phyloP scores from a whole-genome alignment of 495 filamentous ascomycete genomes.

The Penicillium waksmanii region DNA sequence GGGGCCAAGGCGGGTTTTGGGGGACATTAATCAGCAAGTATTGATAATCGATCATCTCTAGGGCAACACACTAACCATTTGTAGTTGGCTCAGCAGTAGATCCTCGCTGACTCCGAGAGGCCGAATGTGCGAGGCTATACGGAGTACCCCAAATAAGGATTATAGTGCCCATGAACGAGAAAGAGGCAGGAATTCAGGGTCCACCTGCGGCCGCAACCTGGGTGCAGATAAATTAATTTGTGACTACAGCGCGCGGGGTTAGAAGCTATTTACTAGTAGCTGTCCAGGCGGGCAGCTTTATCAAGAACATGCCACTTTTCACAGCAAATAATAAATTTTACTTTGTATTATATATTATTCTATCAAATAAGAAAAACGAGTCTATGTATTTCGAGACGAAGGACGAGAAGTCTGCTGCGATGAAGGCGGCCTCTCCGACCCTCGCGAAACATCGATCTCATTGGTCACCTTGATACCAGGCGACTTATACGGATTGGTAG shows the following conservation, averaged over 20 bases:
- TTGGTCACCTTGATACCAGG: slow-evolving; percentile 32
- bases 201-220: too few species aligned
- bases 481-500: slow-evolving; percentile 1
- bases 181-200: too few species aligned
- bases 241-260: too few species aligned
- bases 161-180: too few species aligned
- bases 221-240: too few species aligned
- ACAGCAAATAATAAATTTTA: background rate
- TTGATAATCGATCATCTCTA: background rate
- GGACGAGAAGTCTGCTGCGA: slow-evolving; percentile 14
- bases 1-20: too few species aligned
- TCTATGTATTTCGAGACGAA: slow-evolving; percentile 13
- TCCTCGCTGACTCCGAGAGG: background rate
- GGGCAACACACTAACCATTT: background rate
- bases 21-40: background rate
- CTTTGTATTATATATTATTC: background rate
- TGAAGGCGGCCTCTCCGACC: slow-evolving; percentile 9
- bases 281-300: too few species aligned
- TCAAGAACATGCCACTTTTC: background rate
- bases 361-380: slow-evolving; percentile 1
- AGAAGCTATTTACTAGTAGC: too few species aligned
- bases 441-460: slow-evolving; percentile 16
- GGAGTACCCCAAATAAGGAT: background rate
- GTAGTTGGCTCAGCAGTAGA: background rate
- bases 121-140: background rate